Evolutionary conservation across 2,329 filamentous ascomycete genomes (phyloP), one percentile per base, ranked within the genome.

Genomic region (Diaporthe ilicicola): DNA sequence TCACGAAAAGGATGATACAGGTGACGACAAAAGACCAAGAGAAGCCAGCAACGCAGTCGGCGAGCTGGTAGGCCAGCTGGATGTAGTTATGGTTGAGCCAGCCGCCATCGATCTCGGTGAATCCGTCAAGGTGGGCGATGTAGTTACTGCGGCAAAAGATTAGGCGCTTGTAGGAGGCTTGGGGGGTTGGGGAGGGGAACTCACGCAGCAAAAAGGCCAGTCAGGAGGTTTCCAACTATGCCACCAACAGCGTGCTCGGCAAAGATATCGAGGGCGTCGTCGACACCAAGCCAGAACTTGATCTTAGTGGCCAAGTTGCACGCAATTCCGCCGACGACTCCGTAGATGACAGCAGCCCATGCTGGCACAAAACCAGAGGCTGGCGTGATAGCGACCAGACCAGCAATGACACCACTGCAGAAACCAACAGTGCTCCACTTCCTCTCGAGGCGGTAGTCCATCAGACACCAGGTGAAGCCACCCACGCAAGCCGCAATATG

Each of bases 381-480:
- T 7, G 94, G 93, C 10, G 94, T 96, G 68, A 96, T 96, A 75
- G 94, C 93, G 44, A 97, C 94, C 27, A 97, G 90, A 66, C 94
- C 93, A 34, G 93, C 92, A 79, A 98, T 95, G 75, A 91, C 91
- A 73, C 95, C 95, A 48, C 94, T 96, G 86, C 94, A 96, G 92
- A 95, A 95, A 55, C 94, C 94, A 76, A 97, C 93, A 83, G 95
- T 94, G 74, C 93, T 95, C 93, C 94, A 98, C 83, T 97, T 97
- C 79, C 87, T 89, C 84, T 97, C 94, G n/a, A 97, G 90, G 67
- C 94, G 90, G 83, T 96, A 97, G 78, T 97, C 94, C 70, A 97
- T 87, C 39, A 97, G 82, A 77, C 91, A 92, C 94, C 94, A 97
- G 72, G 92, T 93, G 72, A 97, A 88, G 71, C 92, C 94, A 69